Evolutionary conservation across 2,329 filamentous ascomycete genomes (phyloP).

Genomic region (Tolypocladium nubicola): DNA sequence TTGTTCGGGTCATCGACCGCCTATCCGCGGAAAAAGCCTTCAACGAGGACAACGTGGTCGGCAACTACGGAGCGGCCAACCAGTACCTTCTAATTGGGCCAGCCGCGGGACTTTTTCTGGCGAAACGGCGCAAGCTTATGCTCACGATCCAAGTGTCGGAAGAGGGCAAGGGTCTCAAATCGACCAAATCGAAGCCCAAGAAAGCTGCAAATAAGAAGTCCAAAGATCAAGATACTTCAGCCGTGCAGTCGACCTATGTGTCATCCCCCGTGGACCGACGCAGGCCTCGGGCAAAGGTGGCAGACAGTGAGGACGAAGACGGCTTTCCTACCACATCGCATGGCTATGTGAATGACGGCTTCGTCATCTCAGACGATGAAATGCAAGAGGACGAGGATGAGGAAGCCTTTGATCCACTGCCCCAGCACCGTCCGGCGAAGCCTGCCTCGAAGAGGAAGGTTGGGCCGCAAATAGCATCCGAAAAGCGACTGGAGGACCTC

Average conservation of each 20-base stretch:
- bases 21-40: constrained; percentile 67
- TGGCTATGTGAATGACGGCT: constrained; percentile 38
- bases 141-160: constrained; percentile 29
- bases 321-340: constrained; percentile 30
- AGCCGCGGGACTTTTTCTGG: constrained; percentile 30
- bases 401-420: constrained; percentile 36
- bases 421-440: constrained; percentile 25
- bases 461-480: constrained; percentile 48
- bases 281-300: constrained; percentile 12
- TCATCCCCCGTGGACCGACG: constrained; percentile 39
- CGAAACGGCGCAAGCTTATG: constrained; percentile 33
- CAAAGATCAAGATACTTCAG: constrained; percentile 25
- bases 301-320: constrained; percentile 22
- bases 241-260: constrained; percentile 34
- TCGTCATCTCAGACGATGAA: constrained; percentile 33
- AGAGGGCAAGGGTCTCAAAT: constrained; percentile 16
- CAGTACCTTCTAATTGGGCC: constrained; percentile 54
- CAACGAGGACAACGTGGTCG: constrained; percentile 50
- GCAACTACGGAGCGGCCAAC: constrained; percentile 52
- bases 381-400: constrained; percentile 22
- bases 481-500: constrained; percentile 42
- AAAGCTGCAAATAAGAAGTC: constrained; percentile 25
- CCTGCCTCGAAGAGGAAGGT: constrained; percentile 16
- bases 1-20: constrained; percentile 74
- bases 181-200: constrained; percentile 18